Evolutionary conservation across 768 basidiomycete genomes (phyloP).

Genomic region (Leccinum barrowsii): DNA sequence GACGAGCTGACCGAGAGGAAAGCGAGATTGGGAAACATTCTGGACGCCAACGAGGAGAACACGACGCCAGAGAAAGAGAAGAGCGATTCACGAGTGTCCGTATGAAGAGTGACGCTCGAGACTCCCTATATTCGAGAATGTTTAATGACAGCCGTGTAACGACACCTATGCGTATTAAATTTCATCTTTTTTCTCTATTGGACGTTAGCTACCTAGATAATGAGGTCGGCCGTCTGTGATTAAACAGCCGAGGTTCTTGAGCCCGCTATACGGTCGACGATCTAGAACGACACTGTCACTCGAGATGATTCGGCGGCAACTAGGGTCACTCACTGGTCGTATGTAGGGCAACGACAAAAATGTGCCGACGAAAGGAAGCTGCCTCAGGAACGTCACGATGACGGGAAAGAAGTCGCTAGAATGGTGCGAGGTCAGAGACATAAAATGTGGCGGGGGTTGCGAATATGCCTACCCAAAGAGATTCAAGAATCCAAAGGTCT

Average conservation of each 20-base stretch:
- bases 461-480: conserved; percentile 74
- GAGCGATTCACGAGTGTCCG: conserved; percentile 10
- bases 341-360: conserved; percentile 86
- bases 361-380: conserved; percentile 89
- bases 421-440: conserved; percentile 1
- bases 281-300: conserved; percentile 37
- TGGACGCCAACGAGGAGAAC: background rate
- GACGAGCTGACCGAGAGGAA: conserved; percentile 37
- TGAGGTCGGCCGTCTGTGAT: conserved; percentile 12
- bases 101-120: background rate
- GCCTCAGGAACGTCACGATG: conserved; percentile 92
- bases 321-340: conserved; percentile 54
- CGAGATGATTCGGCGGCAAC: background rate
- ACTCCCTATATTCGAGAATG: background rate
- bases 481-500: conserved; percentile 96
- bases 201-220: conserved; percentile 7
- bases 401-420: conserved; percentile 98
- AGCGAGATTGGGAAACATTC: background rate
- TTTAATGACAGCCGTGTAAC: background rate
- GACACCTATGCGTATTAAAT: conserved; percentile 16
- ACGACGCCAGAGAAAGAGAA: conserved; percentile 17
- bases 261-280: conserved; percentile 76
- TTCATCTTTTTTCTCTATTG: conserved; percentile 9
- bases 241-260: conserved; percentile 73
- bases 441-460: no score